Conservation (phyloP, 257 asterid genomes). For the Catharanthus roseus region DNA sequence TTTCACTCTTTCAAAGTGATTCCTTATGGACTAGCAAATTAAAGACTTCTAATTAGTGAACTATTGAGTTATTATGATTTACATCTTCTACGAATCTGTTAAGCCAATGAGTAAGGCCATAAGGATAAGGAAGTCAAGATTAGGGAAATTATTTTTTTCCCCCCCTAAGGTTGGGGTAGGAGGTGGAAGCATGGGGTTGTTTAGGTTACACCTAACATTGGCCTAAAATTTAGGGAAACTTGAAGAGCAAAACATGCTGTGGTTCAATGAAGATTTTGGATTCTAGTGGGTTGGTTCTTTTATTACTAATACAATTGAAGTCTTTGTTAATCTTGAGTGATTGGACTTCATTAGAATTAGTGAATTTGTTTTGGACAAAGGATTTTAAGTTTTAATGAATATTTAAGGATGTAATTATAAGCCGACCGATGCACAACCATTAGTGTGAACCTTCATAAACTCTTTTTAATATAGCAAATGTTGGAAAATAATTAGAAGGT, state of each 20-base stretch:
- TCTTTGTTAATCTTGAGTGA: conserved; percentile 5
- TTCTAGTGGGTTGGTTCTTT: conserved; percentile 1
- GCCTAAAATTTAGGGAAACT: conserved; percentile 8
- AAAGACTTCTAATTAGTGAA: no score
- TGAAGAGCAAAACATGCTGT: conserved; percentile 15
- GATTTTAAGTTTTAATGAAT: no score
- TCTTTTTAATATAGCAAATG: not conserved
- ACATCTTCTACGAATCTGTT: no score
- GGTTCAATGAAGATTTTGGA: conserved; percentile 3
- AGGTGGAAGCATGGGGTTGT: not conserved
- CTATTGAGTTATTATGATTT: no score
- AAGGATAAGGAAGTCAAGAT: no score
- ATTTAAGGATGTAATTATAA: no score
- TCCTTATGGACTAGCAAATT: no score
- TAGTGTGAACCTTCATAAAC: not conserved
- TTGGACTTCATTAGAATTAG: not conserved
- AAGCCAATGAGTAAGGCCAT: no score
- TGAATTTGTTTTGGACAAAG: no score
- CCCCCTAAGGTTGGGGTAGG: no score
- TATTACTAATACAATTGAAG: not conserved
- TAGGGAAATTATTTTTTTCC: no score
- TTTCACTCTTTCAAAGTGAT: no score
- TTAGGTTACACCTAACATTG: not conserved
- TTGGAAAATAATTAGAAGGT: not conserved
- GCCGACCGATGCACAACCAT: not conserved